Percentiles rank a stretch among this genome's conserved stretches.
Conservation (phyloP, 352 stramenopile genomes). For the Phytophthora sojae region DNA sequence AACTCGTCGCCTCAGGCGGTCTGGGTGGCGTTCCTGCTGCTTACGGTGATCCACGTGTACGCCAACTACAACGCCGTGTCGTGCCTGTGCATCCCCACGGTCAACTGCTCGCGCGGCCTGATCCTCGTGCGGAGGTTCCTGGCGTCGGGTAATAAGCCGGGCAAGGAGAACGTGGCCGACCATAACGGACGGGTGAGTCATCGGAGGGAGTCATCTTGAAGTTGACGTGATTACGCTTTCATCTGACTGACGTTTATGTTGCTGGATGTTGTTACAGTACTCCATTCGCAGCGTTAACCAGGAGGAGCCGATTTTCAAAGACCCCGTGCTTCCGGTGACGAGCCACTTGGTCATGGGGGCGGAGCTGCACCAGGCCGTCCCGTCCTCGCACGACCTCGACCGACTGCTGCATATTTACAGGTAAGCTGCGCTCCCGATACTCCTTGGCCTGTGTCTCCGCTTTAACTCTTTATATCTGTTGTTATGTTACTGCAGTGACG, state of each 20-base stretch:
- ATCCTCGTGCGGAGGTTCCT: constrained; percentile 72
- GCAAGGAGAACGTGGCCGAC: constrained; percentile 40
- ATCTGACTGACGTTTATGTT: background rate
- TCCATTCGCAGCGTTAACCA: constrained; percentile 71
- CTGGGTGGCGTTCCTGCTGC: constrained; percentile 93
- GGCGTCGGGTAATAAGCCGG: constrained; percentile 7
- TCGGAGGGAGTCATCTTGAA: constrained; percentile 17
- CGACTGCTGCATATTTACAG: constrained; percentile 58
- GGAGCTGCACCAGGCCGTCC: constrained; percentile 52
- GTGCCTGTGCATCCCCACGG: constrained; percentile 86
- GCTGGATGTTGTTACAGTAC: constrained; percentile 35
- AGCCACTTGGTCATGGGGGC: constrained; percentile 65
- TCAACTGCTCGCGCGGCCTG: constrained; percentile 81
- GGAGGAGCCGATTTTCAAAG: constrained; percentile 60
- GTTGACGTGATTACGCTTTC: constrained; percentile 22
- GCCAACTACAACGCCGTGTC: constrained; percentile 95
- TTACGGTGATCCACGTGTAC: constrained; percentile 94
- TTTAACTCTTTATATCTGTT: constrained; percentile 1
- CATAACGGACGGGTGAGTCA: constrained; percentile 35
- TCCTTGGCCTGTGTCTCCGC: background rate
- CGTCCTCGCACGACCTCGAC: constrained; percentile 52
- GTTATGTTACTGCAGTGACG: constrained; percentile 47
- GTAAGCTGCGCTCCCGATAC: constrained; percentile 24
- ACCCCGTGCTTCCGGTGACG: constrained; percentile 58
- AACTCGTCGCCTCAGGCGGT: constrained; percentile 67